A percentile compares a stretch with the other conserved stretches of the same genome.
These are phyloP conservation scores for Nicotiana rustica DNA, from an alignment of 305 asterid genomes.

Conservation along the genomic window DNA sequence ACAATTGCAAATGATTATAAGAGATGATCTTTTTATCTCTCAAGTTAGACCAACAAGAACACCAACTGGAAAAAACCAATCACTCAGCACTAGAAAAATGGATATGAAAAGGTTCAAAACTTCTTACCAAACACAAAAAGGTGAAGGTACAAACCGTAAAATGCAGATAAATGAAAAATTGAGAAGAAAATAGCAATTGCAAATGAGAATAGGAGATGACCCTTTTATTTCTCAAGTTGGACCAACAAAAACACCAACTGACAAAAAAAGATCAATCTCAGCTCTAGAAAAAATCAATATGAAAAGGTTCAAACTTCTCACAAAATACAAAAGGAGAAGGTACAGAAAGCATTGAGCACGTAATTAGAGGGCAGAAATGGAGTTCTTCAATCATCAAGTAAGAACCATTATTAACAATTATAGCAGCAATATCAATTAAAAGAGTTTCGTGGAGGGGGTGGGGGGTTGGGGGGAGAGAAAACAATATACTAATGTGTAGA, in stretches of 20 bases:
- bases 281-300: background rate
- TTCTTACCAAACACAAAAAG: background rate
- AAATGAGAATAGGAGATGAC: constrained; percentile 21
- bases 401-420: constrained; percentile 18
- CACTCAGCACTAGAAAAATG: background rate
- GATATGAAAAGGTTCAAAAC: background rate
- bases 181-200: background rate
- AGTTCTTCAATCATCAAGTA: constrained; percentile 24
- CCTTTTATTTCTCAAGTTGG: background rate
- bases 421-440: constrained; percentile 15
- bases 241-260: background rate
- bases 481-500: constrained; percentile 16
- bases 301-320: constrained; percentile 20
- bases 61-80: background rate
- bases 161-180: background rate
- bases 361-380: background rate
- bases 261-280: background rate
- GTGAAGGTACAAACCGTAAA: background rate
- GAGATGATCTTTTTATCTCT: constrained; percentile 9
- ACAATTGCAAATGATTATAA: background rate
- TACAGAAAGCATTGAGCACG: background rate
- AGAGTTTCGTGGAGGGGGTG: background rate
- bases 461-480: background rate
- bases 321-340: background rate
- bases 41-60: background rate